A percentile compares a stretch with the other conserved stretches of the same genome.
Evolutionary conservation across 1,139 yeast species (phyloP).

Genomic region (Hanseniaspora sp.): DNA sequence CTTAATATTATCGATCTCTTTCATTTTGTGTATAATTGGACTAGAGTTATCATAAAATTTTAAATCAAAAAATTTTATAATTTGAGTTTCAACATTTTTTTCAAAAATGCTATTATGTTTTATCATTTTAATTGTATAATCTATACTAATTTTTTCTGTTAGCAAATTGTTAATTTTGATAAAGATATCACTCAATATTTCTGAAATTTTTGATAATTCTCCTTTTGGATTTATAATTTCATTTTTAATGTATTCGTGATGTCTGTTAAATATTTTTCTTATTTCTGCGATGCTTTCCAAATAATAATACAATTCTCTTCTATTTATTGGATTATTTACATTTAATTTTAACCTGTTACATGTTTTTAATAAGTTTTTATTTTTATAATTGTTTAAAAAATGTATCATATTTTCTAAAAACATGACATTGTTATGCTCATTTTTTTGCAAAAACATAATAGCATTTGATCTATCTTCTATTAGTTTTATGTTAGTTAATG

Average conservation of each 20-base stretch:
- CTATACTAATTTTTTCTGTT: conserved; percentile 18
- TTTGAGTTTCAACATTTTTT: conserved; percentile 37
- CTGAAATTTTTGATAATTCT: neutral
- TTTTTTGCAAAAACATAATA: conserved; percentile 41
- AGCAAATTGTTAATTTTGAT: neutral
- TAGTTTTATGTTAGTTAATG: conserved; percentile 44
- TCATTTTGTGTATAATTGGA: conserved; percentile 33
- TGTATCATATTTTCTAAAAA: conserved; percentile 44
- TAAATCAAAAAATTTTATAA: conserved; percentile 44
- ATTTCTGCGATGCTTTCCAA: conserved; percentile 40
- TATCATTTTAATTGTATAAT: conserved; percentile 41
- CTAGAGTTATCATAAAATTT: conserved; percentile 34
- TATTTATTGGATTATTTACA: conserved; percentile 38
- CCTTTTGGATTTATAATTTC: neutral
- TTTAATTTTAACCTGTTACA: conserved; percentile 56
- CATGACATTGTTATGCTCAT: conserved; percentile 31
- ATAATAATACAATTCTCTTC: conserved; percentile 56
- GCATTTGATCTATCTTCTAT: conserved; percentile 51
- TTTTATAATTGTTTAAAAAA: conserved; percentile 33
- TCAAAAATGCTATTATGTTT: conserved; percentile 49
- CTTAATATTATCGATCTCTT: conserved; percentile 36
- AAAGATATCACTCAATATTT: neutral
- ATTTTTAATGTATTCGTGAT: conserved; percentile 25
- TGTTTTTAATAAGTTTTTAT: conserved; percentile 57
- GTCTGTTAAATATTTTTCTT: conserved; percentile 24